These are phyloP conservation scores for Orbilia blumenaviensis DNA, from an alignment of 2,329 filamentous ascomycete species.

Conservation along the genomic window DNA sequence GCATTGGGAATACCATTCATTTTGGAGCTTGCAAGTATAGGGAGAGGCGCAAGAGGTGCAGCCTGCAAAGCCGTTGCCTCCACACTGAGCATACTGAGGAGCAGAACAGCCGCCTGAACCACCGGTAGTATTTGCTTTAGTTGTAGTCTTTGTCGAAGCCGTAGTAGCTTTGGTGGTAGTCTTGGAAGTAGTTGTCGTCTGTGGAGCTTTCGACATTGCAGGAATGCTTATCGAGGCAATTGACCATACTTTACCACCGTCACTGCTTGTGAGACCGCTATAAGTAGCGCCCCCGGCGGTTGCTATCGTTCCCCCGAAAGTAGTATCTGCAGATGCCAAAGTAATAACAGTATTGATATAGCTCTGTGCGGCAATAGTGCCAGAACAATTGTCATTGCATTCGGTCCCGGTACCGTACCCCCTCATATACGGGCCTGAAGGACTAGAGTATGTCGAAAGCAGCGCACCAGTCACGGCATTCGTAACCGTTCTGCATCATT, in stretches of 20 bases:
- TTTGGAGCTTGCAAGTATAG: too few species aligned
- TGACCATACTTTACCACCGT: conserved; percentile 61
- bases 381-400: conserved; percentile 61
- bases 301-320: conserved; percentile 58
- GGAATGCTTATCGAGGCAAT: conserved; percentile 61
- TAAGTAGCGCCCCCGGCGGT: conserved; percentile 60
- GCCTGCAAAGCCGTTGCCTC: too few species aligned
- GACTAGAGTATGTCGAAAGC: conserved; percentile 60
- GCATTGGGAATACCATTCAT: too few species aligned
- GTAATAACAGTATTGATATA: conserved; percentile 62
- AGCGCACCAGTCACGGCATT: conserved; percentile 60
- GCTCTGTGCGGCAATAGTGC: conserved; percentile 61
- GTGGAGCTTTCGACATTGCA: conserved; percentile 57
- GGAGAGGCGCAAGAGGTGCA: too few species aligned
- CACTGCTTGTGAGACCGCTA: conserved; percentile 59
- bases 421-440: conserved; percentile 61
- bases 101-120: too few species aligned
- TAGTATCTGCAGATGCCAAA: conserved; percentile 59
- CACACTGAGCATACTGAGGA: too few species aligned
- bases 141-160: too few species aligned
- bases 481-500: conserved; percentile 57
- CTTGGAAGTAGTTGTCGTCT: not conserved
- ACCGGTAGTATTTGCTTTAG: too few species aligned
- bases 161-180: conserved; percentile 8
- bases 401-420: conserved; percentile 63